A percentile compares a stretch with the other conserved stretches of the same genome.
phyloP scores from a whole-genome alignment of 148 eudicot genomes.

The Vaccinium darrowii region DNA sequence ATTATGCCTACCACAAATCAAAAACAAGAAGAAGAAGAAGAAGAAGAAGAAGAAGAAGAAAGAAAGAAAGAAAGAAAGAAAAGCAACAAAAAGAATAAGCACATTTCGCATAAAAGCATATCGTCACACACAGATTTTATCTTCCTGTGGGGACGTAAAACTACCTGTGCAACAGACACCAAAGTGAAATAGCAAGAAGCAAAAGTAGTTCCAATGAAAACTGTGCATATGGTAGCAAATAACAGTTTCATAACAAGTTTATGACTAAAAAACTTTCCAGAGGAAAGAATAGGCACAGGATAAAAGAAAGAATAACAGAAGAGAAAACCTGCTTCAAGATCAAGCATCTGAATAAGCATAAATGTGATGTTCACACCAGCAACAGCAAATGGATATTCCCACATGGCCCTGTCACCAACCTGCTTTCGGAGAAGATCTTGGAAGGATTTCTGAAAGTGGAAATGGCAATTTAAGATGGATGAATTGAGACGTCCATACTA shows the following conservation, averaged over 20 bases:
- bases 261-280: neutral
- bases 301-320: neutral
- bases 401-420: slow-evolving; percentile 88
- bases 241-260: neutral
- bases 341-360: slow-evolving; percentile 96
- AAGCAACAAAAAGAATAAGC: too few species aligned
- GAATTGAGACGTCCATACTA: neutral
- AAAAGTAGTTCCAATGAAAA: neutral
- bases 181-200: slow-evolving; percentile 12
- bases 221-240: neutral
- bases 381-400: slow-evolving; percentile 99
- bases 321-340: slow-evolving; percentile 77
- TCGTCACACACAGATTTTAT: neutral
- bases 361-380: slow-evolving; percentile 98
- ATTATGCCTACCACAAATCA: too few species aligned
- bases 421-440: slow-evolving; percentile 86
- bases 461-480: neutral
- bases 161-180: neutral
- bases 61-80: too few species aligned
- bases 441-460: slow-evolving; percentile 72
- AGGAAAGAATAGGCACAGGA: neutral
- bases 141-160: neutral
- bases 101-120: too few species aligned
- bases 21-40: too few species aligned
- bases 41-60: too few species aligned